Conservation (phyloP, 2,329 filamentous ascomycete species). For the Thielaviopsis euricoi region DNA sequence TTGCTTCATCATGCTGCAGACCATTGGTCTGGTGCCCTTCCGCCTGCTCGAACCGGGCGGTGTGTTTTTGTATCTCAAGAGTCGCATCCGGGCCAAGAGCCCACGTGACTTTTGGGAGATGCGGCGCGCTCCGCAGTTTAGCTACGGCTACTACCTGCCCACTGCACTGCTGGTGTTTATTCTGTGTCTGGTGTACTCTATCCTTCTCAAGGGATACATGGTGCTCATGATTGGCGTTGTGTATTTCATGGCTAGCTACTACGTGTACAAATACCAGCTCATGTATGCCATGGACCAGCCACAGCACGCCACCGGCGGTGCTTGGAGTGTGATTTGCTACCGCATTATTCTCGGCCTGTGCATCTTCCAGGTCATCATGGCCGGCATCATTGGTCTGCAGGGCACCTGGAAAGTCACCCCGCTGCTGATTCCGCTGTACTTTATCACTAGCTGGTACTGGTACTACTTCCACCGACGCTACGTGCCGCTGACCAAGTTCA, state of each 20-base stretch:
- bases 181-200: slow-evolving; percentile 87
- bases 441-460: slow-evolving; percentile 75
- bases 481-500: slow-evolving; percentile 79
- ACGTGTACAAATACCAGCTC: slow-evolving; percentile 92
- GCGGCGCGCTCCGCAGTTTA: slow-evolving; percentile 68
- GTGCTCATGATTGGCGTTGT: slow-evolving; percentile 68
- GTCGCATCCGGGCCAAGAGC: slow-evolving; percentile 62
- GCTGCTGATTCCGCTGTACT: slow-evolving; percentile 58
- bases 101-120: slow-evolving; percentile 79
- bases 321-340: slow-evolving; percentile 94
- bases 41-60: slow-evolving; percentile 79
- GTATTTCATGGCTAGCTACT: slow-evolving; percentile 72
- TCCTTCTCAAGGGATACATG: slow-evolving; percentile 62
- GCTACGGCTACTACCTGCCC: slow-evolving; percentile 90
- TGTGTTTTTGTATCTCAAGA: slow-evolving; percentile 68
- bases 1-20: slow-evolving; percentile 87
- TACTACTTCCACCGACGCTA: slow-evolving; percentile 69
- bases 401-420: slow-evolving; percentile 56
- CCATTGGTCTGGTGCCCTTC: slow-evolving; percentile 84
- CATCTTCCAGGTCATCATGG: slow-evolving; percentile 82
- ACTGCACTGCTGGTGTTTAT: slow-evolving; percentile 88
- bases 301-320: slow-evolving; percentile 79
- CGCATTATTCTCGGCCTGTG: slow-evolving; percentile 73
- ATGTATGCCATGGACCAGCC: slow-evolving; percentile 97
- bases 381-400: slow-evolving; percentile 64